A percentile compares a stretch with the other conserved stretches of the same genome.
Evolutionary conservation across 768 basidiomycete genomes (phyloP).

Genomic region (Termitomyces sp.): DNA sequence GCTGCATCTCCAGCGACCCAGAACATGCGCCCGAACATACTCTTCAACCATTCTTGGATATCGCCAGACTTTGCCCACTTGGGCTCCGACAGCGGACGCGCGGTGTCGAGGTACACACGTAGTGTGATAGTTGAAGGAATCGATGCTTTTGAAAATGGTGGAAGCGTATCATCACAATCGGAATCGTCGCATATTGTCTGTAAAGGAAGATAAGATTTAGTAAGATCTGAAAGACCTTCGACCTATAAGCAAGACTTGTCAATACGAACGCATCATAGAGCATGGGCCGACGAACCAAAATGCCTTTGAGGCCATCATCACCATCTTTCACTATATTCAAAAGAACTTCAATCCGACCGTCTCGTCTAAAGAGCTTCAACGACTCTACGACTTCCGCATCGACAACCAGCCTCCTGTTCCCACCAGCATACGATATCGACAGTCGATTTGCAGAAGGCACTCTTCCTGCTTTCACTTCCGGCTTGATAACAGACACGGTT

Average conservation of each 20-base stretch:
- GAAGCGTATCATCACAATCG: conserved; percentile 59
- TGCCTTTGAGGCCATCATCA: conserved; percentile 61
- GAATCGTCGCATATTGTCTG: conserved; percentile 40
- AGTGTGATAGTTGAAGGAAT: conserved; percentile 61
- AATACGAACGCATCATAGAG: too few relatives aligned
- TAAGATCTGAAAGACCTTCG: conserved; percentile 68
- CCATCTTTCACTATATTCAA: conserved; percentile 58
- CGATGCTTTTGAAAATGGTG: conserved; percentile 60
- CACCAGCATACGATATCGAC: conserved; percentile 94
- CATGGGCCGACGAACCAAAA: conserved; percentile 54
- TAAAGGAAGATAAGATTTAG: conserved; percentile 67
- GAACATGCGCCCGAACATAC: conserved; percentile 85
- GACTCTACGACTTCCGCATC: conserved; percentile 85
- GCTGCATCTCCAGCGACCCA: conserved; percentile 81
- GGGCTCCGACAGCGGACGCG: conserved; percentile 88
- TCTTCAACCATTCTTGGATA: conserved; percentile 89
- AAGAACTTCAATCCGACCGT: conserved; percentile 82
- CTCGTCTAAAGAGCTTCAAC: conserved; percentile 75
- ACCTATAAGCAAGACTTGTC: too few relatives aligned
- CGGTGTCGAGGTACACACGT: conserved; percentile 78
- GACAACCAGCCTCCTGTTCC: conserved; percentile 80
- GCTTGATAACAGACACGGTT: conserved; percentile 28
- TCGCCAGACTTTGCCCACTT: conserved; percentile 97
- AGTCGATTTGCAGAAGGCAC: conserved; percentile 77
- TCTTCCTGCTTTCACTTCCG: conserved; percentile 35